phyloP scores from a whole-genome alignment of 805 yeast species.

The Yamadazyma kitorensis region DNA sequence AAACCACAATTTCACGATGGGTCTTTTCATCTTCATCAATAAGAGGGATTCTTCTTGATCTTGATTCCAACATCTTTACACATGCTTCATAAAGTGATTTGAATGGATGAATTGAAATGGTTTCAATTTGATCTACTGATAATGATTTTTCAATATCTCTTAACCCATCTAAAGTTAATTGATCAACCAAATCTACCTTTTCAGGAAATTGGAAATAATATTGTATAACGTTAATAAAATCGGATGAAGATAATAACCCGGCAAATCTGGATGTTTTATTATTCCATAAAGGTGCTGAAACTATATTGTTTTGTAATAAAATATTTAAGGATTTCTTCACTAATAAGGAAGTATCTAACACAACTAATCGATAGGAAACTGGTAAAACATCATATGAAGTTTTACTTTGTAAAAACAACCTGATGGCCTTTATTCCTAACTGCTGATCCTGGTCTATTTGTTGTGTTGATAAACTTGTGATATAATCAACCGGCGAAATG shows the following conservation, averaged over 20 bases:
- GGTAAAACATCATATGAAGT: constrained; percentile 97
- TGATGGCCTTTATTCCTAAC: constrained; percentile 76
- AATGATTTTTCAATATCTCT: constrained; percentile 84
- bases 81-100: constrained; percentile 90
- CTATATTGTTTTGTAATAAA: constrained; percentile 87
- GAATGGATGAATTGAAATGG: constrained; percentile 86
- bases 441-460: constrained; percentile 60
- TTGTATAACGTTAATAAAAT: constrained; percentile 92
- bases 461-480: constrained; percentile 36
- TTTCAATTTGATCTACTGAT: constrained; percentile 83
- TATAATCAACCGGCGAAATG: constrained; percentile 43
- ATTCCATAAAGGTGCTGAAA: constrained; percentile 97
- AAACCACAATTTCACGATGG: constrained; percentile 89
- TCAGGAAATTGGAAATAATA: constrained; percentile 90
- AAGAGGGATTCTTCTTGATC: constrained; percentile 90
- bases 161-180: constrained; percentile 77
- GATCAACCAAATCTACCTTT: constrained; percentile 82
- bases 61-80: constrained; percentile 80
- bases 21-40: constrained; percentile 93
- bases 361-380: constrained; percentile 88
- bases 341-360: constrained; percentile 84
- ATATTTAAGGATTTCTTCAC: constrained; percentile 91
- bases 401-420: constrained; percentile 80
- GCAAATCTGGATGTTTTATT: constrained; percentile 85
- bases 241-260: constrained; percentile 87